Percentiles rank a stretch among this genome's conserved stretches.
phyloP scores from a whole-genome alignment of 2,329 filamentous ascomycete genomes.

The Magnaporthales sp. region DNA sequence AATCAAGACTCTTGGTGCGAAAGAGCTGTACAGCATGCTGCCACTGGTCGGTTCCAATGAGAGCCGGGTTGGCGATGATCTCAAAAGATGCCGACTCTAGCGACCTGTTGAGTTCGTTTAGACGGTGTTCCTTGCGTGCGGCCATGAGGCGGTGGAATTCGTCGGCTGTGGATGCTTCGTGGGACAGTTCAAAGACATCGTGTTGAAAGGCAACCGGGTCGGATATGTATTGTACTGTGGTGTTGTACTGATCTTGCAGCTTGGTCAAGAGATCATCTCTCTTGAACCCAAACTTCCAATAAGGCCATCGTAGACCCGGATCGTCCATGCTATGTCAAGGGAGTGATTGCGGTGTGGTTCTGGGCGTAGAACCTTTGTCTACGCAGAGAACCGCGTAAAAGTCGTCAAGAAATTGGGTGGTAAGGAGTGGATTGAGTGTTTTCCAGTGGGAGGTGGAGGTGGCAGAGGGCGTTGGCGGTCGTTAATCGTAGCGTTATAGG shows the following conservation, averaged over 20 bases:
- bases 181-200: constrained; percentile 51
- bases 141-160: constrained; percentile 47
- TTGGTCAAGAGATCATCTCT: constrained; percentile 47
- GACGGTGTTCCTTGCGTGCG: constrained; percentile 42
- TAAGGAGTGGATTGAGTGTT: background rate
- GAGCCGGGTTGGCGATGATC: constrained; percentile 49
- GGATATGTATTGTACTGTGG: constrained; percentile 44
- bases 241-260: constrained; percentile 53
- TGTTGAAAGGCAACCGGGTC: constrained; percentile 53
- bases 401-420: background rate
- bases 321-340: constrained; percentile 38
- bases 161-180: constrained; percentile 36
- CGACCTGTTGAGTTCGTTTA: constrained; percentile 44
- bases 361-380: background rate
- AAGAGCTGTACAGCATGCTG: constrained; percentile 50
- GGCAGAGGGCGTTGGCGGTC: background rate
- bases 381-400: background rate
- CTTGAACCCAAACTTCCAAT: constrained; percentile 57
- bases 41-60: constrained; percentile 53
- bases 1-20: constrained; percentile 49
- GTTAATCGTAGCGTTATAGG: background rate
- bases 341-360: background rate
- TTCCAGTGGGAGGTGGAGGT: background rate
- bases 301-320: constrained; percentile 43
- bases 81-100: constrained; percentile 50